A percentile compares a stretch with the other conserved stretches of the same genome.
Conservation (phyloP, 768 basidiomycete genomes). For the Russula emetica region DNA sequence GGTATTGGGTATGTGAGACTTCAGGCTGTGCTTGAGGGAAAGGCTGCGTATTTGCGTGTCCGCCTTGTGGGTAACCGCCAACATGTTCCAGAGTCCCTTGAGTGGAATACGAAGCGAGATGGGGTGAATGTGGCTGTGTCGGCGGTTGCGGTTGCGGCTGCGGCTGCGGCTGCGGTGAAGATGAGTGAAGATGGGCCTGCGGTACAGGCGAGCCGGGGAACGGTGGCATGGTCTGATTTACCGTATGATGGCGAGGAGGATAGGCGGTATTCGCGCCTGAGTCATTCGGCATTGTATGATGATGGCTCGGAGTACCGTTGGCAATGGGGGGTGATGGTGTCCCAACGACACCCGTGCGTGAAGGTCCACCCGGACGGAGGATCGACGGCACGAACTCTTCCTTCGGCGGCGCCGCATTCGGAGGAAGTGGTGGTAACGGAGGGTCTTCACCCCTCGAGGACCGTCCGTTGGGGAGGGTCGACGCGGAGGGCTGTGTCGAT, state of each 20-base stretch:
- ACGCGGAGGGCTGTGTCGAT: neutral
- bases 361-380: constrained; percentile 20
- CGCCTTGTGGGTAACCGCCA: neutral
- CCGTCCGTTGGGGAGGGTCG: neutral
- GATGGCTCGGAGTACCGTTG: constrained; percentile 2
- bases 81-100: neutral
- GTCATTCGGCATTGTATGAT: neutral
- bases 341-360: neutral
- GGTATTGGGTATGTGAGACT: neutral
- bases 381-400: constrained; percentile 17
- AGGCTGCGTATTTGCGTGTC: constrained; percentile 12
- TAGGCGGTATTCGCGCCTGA: neutral
- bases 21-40: constrained; percentile 16
- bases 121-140: neutral
- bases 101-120: neutral
- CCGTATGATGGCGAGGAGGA: neutral
- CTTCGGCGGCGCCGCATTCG: constrained; percentile 7
- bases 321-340: neutral
- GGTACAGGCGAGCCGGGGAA: constrained; percentile 2
- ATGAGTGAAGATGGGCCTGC: neutral
- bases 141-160: neutral
- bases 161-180: neutral
- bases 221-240: neutral
- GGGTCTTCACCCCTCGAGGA: constrained; percentile 6
- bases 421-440: constrained; percentile 18